These are phyloP conservation scores for Annona cherimola DNA, from an alignment of 164 flowering plant species.

Conservation along the genomic window DNA sequence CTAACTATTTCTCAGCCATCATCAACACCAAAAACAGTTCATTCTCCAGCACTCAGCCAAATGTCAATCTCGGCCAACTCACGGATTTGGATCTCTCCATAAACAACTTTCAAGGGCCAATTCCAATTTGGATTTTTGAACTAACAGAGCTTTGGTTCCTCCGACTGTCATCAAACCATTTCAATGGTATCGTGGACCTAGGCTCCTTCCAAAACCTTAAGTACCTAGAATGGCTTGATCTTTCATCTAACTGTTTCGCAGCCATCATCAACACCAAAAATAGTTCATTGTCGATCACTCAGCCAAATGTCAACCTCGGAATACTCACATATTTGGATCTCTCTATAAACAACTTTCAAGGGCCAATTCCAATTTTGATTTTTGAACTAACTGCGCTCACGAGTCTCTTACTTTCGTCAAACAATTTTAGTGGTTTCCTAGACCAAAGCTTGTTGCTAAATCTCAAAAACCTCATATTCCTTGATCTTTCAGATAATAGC, in stretches of 20 bases:
- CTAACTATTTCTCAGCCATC: too few relatives aligned
- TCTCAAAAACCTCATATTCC: neutral
- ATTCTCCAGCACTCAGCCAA: neutral
- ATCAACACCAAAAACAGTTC: neutral
- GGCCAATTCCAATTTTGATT: slow-evolving; percentile 15
- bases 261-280: neutral
- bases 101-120: neutral
- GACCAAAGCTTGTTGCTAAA: neutral
- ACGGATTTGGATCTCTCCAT: neutral
- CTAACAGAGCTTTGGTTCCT: too few relatives aligned
- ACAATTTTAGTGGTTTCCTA: slow-evolving; percentile 26
- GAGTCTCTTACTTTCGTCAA: slow-evolving; percentile 16
- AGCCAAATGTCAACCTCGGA: too few relatives aligned
- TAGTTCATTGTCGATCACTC: neutral
- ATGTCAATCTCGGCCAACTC: neutral
- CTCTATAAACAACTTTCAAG: slow-evolving; percentile 33
- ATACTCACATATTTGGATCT: slow-evolving; percentile 27
- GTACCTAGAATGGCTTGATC: too few relatives aligned
- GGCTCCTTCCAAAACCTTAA: too few relatives aligned
- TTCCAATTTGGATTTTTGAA: too few relatives aligned
- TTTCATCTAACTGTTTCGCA: too few relatives aligned
- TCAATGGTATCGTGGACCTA: too few relatives aligned
- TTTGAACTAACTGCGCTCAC: neutral
- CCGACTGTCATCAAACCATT: too few relatives aligned
- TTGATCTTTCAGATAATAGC: slow-evolving; percentile 31